Conservation (phyloP, 2,329 filamentous ascomycete species). For the Raffaelea arxii region DNA sequence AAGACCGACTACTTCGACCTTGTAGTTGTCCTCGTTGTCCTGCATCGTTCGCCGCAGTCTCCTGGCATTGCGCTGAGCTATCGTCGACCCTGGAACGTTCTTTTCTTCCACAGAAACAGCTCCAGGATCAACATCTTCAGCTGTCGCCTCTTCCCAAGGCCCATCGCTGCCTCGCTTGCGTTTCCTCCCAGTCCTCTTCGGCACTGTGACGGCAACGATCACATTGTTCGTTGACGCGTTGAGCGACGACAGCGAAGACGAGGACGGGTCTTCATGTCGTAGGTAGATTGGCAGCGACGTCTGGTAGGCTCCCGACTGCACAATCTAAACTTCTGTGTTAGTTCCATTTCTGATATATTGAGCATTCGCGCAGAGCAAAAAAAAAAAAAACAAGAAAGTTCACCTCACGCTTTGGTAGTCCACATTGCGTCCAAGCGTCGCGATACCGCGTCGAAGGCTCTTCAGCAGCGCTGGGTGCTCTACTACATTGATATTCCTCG, state of each 20-base stretch:
- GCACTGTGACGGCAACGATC: constrained; percentile 76
- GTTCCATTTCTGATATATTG: too few species aligned
- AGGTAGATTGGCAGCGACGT: constrained; percentile 60
- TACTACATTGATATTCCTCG: constrained; percentile 28
- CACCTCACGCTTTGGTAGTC: constrained; percentile 26
- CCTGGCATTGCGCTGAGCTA: constrained; percentile 35
- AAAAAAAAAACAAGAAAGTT: background rate
- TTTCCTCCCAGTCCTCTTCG: constrained; percentile 77
- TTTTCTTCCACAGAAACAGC: background rate
- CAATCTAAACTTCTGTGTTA: constrained; percentile 25
- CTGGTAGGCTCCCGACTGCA: constrained; percentile 33
- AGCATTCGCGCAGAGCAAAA: too few species aligned
- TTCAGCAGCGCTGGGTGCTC: constrained; percentile 33
- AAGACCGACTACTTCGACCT: constrained; percentile 59
- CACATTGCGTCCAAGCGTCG: constrained; percentile 28
- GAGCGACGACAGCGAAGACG: constrained; percentile 68
- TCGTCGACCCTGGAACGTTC: background rate
- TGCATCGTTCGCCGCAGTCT: constrained; percentile 52
- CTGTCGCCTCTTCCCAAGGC: constrained; percentile 41
- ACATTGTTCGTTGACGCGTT: constrained; percentile 72
- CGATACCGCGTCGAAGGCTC: constrained; percentile 30
- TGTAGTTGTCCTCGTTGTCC: constrained; percentile 60
- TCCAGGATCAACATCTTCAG: background rate
- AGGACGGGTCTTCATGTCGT: constrained; percentile 68
- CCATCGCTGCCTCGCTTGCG: constrained; percentile 68